Evolutionary conservation across 164 flowering plant genomes (phyloP), one percentile per base, ranked within the genome.

Genomic region (Tetracentron sinense): DNA sequence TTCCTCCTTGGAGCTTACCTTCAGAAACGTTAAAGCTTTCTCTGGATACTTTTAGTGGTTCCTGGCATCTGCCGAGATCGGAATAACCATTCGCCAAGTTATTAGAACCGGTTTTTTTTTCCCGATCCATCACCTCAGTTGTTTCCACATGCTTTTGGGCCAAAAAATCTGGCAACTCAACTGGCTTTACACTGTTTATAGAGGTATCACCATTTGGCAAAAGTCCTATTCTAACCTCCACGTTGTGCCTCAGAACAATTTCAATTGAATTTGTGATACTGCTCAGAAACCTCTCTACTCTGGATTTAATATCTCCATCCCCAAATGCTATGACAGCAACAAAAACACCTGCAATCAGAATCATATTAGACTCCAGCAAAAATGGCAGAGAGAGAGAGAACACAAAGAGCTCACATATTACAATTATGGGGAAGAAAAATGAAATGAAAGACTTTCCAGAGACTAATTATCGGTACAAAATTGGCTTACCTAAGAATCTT

Each of bases 181-280:
- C 28, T 31, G 59, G 54, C 46, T 69, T 67, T 33, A 25, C 55
- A 62, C 55, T 48, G 35, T 58, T 69, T 17, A 62, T 44, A 42
- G 74, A 68, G 58, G 66, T 51, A 54, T 63, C 76, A 52, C 74
- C 72, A 63, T 81, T 78, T 29, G 83, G 79, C 59, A 83, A 59
- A 31, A 79, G 75, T 42, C 83, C 77, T 22, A 88, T 74, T 76
- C 83, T 83, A 20, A 92, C 84, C 80, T 90, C 97, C 17, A 92
- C 88, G 74, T 80, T 84, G 67, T 81, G 74, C 70, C 81, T 85
- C 70, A 95, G 60, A 49, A 92, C 85, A 56, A 75, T 78, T 76
- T 92, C 97, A 25, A 95, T 80, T 31, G 98, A 83, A 75, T 92
- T 85, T 56, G 96, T 87, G 42, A 95, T 90, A 63, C 99, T 95